Conservation (phyloP, 129 eudicot species). For the Heracleum sosnowskyi region DNA sequence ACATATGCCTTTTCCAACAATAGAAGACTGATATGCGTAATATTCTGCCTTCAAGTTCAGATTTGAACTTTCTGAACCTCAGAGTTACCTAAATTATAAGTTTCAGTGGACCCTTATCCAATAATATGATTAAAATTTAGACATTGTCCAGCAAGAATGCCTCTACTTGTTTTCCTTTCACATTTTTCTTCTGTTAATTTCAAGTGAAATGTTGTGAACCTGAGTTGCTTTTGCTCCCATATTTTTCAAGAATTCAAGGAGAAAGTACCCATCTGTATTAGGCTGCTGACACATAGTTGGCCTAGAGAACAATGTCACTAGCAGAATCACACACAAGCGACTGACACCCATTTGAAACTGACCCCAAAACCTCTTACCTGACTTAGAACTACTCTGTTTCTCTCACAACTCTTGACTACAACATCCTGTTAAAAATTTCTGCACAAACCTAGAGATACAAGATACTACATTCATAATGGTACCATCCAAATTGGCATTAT, state of each 20-base stretch:
- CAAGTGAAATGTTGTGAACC: slow-evolving; percentile 46
- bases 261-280: slow-evolving; percentile 73
- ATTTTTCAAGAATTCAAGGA: slow-evolving; percentile 52
- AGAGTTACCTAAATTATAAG: background rate
- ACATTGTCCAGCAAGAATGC: background rate
- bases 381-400: too few species aligned
- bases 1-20: background rate
- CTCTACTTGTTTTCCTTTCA: too few species aligned
- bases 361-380: background rate
- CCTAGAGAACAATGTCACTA: slow-evolving; percentile 47
- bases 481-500: slow-evolving; percentile 9
- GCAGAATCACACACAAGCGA: slow-evolving; percentile 35
- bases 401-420: too few species aligned
- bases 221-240: slow-evolving; percentile 49
- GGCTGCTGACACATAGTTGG: slow-evolving; percentile 52
- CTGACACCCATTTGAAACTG: slow-evolving; percentile 44
- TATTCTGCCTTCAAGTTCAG: background rate
- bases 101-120: background rate
- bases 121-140: background rate
- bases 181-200: too few species aligned
- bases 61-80: background rate
- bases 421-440: background rate
- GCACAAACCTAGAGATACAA: slow-evolving; percentile 17
- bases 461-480: slow-evolving; percentile 15
- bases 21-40: background rate